Base-by-base conservation (phyloP, 139 green algal species). In the Tetradesmus lagerheimii region DNA sequence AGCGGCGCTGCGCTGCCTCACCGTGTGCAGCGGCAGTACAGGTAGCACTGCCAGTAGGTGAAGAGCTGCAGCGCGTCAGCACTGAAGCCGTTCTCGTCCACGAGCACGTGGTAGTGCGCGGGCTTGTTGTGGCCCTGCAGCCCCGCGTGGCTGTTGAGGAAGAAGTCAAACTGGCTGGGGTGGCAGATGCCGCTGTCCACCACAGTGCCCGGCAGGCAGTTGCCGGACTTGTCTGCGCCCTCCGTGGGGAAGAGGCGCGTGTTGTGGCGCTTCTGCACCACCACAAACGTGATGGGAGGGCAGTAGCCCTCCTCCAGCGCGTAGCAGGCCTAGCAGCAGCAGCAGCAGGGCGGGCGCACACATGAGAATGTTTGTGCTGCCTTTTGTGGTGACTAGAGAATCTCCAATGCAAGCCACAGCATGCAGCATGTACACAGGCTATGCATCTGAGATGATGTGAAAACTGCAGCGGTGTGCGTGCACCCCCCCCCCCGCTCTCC, bases 21-120 rank as follows among this genome's bases (percentile, higher is more conserved):
- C 53, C 95, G 91, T 0, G 95, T 97, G 94, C 95, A 97, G 88
- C 96, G 94, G 89, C 90, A 95, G 92, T 97, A 99, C 37, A 95
- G 93, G 94, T 98, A 98, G 92, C 94, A 97, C 82, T 99, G 88
- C 94, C 95, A 96, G 93, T 98, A 97, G 16, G 96, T 98, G 27
- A 99, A 92, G 66, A 94, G 91, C 91, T 98, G 94, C 57, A 99
- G 86, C 16, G 85, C 91, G 83, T 99, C 95, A 1, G 97, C 89
- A 11, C 82, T 91, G 86, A 99, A 98, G n/a, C 92, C 91, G 86
- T 97, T 97, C 89, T 99, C 95, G 79, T 99, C 97, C 43, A 95
- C 80, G 45, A 99, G 93, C 87, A 98, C 96, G 27, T 95, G 91
- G 94, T 97, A 96, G 90, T 97, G 95, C 18, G 93, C 93, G 31